These are phyloP conservation scores for Fusarium newnesense DNA, from an alignment of 2,329 filamentous ascomycete genomes.

Conservation along the genomic window DNA sequence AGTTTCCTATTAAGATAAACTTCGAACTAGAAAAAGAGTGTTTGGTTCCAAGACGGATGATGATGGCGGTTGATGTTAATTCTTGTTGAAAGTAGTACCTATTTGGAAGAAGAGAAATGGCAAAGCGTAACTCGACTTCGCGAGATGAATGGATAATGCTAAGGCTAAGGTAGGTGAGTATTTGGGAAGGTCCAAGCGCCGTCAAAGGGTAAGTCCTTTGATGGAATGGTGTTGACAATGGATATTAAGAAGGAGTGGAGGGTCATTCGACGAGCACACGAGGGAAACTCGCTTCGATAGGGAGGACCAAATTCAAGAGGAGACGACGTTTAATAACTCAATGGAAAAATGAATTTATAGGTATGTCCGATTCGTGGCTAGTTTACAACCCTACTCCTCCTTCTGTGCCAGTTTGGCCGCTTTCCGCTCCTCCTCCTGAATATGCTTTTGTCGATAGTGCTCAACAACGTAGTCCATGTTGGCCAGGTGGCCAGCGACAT, in stretches of 20 bases:
- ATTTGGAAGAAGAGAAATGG: not conserved
- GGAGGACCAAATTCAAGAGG: not conserved
- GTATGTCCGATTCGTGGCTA: conserved; percentile 40
- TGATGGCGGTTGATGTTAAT: not conserved
- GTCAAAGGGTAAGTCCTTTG: not conserved
- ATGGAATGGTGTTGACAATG: not conserved
- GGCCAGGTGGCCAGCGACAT: conserved; percentile 64
- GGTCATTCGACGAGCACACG: not conserved
- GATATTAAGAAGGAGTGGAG: not conserved
- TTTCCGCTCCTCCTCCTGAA: conserved; percentile 67
- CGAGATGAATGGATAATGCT: not conserved
- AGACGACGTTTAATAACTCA: conserved; percentile 21
- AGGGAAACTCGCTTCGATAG: not conserved
- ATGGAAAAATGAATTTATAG: conserved; percentile 38
- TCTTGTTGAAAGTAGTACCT: not conserved
- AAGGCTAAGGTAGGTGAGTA: not conserved
- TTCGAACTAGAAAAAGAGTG: conserved; percentile 3
- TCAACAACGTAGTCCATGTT: conserved; percentile 67
- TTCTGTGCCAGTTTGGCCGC: conserved; percentile 58
- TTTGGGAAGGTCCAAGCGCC: not conserved
- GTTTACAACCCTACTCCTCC: conserved; percentile 46
- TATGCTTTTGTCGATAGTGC: conserved; percentile 66
- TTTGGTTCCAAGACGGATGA: conserved; percentile 6
- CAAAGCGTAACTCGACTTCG: not conserved
- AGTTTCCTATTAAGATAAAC: not conserved